Evolutionary conservation across 805 yeast genomes (phyloP), one percentile per base, ranked within the genome.

Genomic region (Sugiyamaella mastotermitis): DNA sequence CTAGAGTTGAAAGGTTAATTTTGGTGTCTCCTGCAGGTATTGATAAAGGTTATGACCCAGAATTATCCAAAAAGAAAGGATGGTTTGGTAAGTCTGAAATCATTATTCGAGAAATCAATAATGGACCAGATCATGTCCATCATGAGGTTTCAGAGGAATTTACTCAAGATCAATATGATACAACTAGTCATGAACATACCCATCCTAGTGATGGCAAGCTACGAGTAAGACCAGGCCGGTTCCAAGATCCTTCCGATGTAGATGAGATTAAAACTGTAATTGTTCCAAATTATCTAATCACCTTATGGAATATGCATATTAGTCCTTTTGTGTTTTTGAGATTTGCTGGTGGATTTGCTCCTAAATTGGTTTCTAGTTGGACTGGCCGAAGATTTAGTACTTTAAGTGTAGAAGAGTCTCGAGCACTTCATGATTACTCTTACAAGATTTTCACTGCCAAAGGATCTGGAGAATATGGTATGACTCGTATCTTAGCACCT

Each of bases 1-100:
- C 66, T 1, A 72, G 76, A 31, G 80, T 88, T 45, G 64, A 69
- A 33, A 81, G 80, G 50, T 55, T 90, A 24, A 54, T 87, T n/a
- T 69, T 88, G 65, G 80, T 85, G 5, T 83, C 95, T 0, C 97
- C 97, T 0, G 97, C 94, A 0, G 96, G 94, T 3, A 76, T 92
- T 4, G 71, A 74, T 26, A 51, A 61, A 10, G 48, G 40, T 32
- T 45, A 35, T 46, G 38, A 10, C 5, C 33, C 35, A 3, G 40
- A 33, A n/a, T 38, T 42, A 3, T 48, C 44, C 18, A 28, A 31
- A 14, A 34, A 26, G 31, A 25, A 41, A 9, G 39, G 33, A 23
- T 43, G 41, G 19, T 31, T 32, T 7, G 21, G 31, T 33, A n/a
- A 19, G 9, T 4, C 27, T 24, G 13, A 16, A 22, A 22, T n/a